Conservation (phyloP, 805 yeast species). For the Zygosaccharomyces lentus region DNA sequence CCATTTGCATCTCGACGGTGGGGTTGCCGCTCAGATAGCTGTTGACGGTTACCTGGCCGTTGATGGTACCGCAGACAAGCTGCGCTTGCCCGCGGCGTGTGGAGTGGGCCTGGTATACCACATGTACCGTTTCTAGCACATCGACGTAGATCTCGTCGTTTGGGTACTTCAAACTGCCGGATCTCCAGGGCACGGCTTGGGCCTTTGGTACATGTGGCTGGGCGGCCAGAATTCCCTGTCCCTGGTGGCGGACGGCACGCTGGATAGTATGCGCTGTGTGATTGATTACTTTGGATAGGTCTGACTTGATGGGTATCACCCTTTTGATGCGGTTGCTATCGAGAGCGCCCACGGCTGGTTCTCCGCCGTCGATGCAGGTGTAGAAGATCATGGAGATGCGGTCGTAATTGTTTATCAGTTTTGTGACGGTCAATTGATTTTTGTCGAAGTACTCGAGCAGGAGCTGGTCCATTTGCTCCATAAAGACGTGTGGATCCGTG, state of each 20-base stretch:
- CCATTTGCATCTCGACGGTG: constrained; percentile 54
- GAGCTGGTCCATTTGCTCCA: constrained; percentile 46
- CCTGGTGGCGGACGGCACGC: constrained; percentile 17
- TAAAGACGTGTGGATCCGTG: constrained; percentile 50
- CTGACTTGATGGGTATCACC: constrained; percentile 51
- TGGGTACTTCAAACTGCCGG: constrained; percentile 60
- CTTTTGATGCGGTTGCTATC: constrained; percentile 56
- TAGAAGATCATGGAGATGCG: constrained; percentile 64
- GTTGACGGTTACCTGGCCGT: constrained; percentile 60
- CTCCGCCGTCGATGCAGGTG: constrained; percentile 75
- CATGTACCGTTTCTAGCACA: constrained; percentile 59
- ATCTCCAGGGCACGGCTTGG: constrained; percentile 69
- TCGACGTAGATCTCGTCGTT: constrained; percentile 87
- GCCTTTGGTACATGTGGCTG: constrained; percentile 6
- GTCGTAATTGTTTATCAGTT: constrained; percentile 66
- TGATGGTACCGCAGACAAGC: constrained; percentile 38
- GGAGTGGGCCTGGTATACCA: constrained; percentile 38
- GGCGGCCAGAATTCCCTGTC: constrained; percentile 1
- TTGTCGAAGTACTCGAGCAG: constrained; percentile 56
- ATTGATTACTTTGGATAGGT: constrained; percentile 35
- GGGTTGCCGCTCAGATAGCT: constrained; percentile 79
- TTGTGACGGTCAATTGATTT: constrained; percentile 49
- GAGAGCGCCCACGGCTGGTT: constrained; percentile 67
- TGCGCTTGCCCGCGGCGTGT: constrained; percentile 1
- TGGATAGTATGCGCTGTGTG: constrained; percentile 34